Conservation (phyloP, 306 rosid species). For the Heteromeles arbutifolia region DNA sequence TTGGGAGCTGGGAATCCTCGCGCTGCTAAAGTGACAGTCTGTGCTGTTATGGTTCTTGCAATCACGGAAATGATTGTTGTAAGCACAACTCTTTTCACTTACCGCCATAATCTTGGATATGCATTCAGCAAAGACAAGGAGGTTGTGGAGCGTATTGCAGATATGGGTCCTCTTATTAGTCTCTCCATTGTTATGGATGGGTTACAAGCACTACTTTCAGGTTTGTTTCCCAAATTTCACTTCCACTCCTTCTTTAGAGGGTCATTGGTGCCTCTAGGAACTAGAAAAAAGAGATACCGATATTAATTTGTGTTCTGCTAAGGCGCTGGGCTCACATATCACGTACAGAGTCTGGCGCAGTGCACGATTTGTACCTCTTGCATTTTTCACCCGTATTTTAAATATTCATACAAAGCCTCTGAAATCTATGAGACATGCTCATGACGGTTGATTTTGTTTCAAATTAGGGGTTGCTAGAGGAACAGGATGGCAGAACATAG, state of each 20-base stretch:
- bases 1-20: conserved; percentile 52
- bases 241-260: neutral
- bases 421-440: neutral
- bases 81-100: conserved; percentile 25
- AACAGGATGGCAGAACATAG: conserved; percentile 36
- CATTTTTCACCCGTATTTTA: neutral
- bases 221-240: conserved; percentile 1
- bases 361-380: no score
- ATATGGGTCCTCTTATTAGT: conserved; percentile 36
- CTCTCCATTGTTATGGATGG: conserved; percentile 27
- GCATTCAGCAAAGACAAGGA: conserved; percentile 42
- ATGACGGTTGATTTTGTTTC: neutral
- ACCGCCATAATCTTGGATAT: conserved; percentile 25
- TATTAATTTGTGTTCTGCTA: neutral
- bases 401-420: neutral
- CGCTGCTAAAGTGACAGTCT: conserved; percentile 26
- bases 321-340: no score
- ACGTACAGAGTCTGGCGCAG: no score
- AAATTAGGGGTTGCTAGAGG: conserved; percentile 42
- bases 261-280: neutral
- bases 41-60: conserved; percentile 24
- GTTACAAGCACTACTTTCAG: conserved; percentile 22
- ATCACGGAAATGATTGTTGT: conserved; percentile 26
- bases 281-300: neutral
- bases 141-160: conserved; percentile 31